phyloP scores from a whole-genome alignment of 495 filamentous ascomycete genomes.

The Penicillium steckii region DNA sequence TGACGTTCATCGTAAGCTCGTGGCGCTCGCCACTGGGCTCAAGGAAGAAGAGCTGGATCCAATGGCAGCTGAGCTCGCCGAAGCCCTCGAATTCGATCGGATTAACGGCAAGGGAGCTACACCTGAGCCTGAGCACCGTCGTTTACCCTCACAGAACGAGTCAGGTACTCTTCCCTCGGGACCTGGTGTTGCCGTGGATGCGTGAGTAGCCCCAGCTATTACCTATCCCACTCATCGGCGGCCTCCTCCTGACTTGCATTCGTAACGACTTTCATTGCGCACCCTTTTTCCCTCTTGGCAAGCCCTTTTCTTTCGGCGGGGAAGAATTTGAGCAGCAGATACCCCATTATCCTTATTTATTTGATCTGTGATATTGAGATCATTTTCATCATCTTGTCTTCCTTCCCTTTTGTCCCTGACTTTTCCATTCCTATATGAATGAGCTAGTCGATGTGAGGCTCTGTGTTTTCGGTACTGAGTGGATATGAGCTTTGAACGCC shows the following conservation, averaged over 20 bases:
- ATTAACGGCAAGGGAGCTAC: conserved; percentile 39
- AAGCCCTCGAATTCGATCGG: conserved; percentile 47
- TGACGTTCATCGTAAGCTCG: conserved; percentile 51
- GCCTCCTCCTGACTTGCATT: conserved; percentile 10
- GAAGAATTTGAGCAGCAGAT: conserved; percentile 19
- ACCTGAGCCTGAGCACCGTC: conserved; percentile 25
- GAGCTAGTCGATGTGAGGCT: too few species aligned
- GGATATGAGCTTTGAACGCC: background rate
- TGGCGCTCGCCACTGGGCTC: conserved; percentile 48
- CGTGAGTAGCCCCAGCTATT: conserved; percentile 12
- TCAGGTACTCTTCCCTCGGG: conserved; percentile 25
- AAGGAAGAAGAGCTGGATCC: conserved; percentile 51
- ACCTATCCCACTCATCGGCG: background rate
- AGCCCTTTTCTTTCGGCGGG: background rate
- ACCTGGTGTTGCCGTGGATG: conserved; percentile 37
- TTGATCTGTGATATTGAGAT: too few species aligned
- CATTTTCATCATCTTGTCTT: conserved; percentile 19
- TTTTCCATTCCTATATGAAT: background rate
- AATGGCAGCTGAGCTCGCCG: conserved; percentile 47
- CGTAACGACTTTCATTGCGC: conserved; percentile 33
- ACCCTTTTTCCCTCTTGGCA: conserved; percentile 33
- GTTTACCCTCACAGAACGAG: conserved; percentile 22
- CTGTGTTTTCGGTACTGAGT: conserved; percentile 6
- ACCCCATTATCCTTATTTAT: conserved; percentile 23
- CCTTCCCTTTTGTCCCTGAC: conserved; percentile 7